Evolutionary conservation across 371 early-diverging fungal species (phyloP).

Genomic region (Entomophthora muscae): DNA sequence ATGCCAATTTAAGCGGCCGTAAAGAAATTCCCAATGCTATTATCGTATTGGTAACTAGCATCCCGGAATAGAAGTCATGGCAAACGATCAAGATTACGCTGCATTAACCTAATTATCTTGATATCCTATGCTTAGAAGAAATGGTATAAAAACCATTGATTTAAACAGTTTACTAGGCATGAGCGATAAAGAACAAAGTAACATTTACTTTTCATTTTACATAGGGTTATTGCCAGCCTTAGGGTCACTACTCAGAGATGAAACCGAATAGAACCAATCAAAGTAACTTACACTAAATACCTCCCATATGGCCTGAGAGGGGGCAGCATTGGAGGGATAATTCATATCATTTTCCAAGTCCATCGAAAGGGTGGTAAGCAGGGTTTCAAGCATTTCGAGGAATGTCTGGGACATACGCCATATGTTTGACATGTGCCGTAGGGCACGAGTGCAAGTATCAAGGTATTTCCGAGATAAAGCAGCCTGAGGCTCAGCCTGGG

Average conservation of each 20-base stretch:
- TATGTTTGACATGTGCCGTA: not conserved
- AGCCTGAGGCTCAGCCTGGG: not conserved
- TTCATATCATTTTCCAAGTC: not conserved
- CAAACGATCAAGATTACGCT: too few relatives aligned
- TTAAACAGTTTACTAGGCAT: too few relatives aligned
- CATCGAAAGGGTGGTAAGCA: not conserved
- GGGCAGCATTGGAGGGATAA: not conserved
- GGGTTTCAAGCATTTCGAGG: slow-evolving; percentile 7
- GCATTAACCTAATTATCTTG: too few relatives aligned
- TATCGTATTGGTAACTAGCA: too few relatives aligned
- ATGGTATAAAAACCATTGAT: too few relatives aligned
- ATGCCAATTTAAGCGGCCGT: too few relatives aligned
- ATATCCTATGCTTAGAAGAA: too few relatives aligned
- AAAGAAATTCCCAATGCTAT: too few relatives aligned
- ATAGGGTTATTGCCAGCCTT: too few relatives aligned
- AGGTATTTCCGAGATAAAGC: not conserved
- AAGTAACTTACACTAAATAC: slow-evolving; percentile 5
- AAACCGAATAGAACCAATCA: slow-evolving; percentile 6
- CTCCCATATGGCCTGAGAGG: slow-evolving; percentile 5
- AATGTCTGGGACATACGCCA: slow-evolving; percentile 5
- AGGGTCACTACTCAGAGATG: not conserved
- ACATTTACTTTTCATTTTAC: too few relatives aligned
- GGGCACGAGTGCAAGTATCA: not conserved
- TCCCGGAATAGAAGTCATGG: too few relatives aligned
- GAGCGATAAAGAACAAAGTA: too few relatives aligned